Evolutionary conservation across 257 asterid species (phyloP).

Genomic region (Scutellaria barbata): DNA sequence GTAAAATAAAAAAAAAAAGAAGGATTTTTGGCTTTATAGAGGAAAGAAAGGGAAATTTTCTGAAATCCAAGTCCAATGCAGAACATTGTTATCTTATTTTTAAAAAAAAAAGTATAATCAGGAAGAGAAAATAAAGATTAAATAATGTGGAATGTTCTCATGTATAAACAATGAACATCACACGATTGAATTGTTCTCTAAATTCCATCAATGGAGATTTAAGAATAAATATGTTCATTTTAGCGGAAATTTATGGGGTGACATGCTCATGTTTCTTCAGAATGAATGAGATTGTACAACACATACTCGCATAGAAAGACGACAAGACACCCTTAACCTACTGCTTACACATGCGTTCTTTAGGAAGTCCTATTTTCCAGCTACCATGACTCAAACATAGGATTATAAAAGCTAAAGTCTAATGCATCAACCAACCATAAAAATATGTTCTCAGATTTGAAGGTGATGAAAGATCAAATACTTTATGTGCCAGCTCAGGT

Average conservation of each 20-base stretch:
- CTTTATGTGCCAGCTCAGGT: neutral
- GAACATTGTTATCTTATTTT: neutral
- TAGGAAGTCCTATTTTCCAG: neutral
- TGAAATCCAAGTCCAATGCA: neutral
- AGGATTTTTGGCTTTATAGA: neutral
- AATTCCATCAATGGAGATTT: neutral
- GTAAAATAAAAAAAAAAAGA: neutral
- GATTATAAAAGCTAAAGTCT: neutral
- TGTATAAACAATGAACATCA: neutral
- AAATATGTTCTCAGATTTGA: constrained; percentile 11
- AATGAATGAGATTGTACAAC: neutral
- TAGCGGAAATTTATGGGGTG: neutral
- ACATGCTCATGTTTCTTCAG: neutral
- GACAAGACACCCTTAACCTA: neutral
- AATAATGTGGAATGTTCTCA: neutral
- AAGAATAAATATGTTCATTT: neutral
- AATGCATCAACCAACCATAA: constrained; percentile 15
- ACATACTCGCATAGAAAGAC: constrained; percentile 4
- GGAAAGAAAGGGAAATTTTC: neutral
- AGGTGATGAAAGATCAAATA: constrained; percentile 26
- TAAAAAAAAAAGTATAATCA: neutral
- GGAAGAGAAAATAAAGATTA: neutral
- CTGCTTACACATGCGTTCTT: neutral
- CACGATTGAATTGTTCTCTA: neutral
- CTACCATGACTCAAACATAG: neutral